Conservation (phyloP, 2,329 filamentous ascomycete genomes). For the Allantophomopsis cytisporea region DNA sequence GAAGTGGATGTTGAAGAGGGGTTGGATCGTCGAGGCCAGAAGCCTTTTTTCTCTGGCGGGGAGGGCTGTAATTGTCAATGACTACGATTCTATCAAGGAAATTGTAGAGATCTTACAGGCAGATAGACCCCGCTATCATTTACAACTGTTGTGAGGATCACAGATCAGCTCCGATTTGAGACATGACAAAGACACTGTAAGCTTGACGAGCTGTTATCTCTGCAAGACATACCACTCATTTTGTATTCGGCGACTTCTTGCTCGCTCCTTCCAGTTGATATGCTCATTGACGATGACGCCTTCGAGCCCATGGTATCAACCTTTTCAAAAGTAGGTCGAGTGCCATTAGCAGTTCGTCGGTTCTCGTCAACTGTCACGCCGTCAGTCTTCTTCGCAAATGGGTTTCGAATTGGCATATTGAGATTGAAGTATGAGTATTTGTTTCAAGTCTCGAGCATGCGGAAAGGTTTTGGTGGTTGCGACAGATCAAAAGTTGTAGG, state of each 20-base stretch:
- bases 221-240: constrained; percentile 52
- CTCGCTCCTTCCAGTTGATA: constrained; percentile 40
- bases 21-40: constrained; percentile 50
- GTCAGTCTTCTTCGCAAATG: constrained; percentile 48
- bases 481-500: too few species aligned
- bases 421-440: not conserved
- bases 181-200: constrained; percentile 4
- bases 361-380: constrained; percentile 33
- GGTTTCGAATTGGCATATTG: constrained; percentile 59
- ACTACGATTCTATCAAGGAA: constrained; percentile 1
- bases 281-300: constrained; percentile 46
- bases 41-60: constrained; percentile 68
- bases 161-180: constrained; percentile 6
- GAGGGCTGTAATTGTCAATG: constrained; percentile 50
- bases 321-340: constrained; percentile 41
- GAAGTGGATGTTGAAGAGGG: constrained; percentile 39
- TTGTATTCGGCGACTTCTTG: constrained; percentile 62
- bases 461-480: too few species aligned
- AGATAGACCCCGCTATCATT: constrained; percentile 93
- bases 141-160: constrained; percentile 51
- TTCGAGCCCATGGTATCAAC: constrained; percentile 50
- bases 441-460: too few species aligned
- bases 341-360: constrained; percentile 28
- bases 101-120: constrained; percentile 46
- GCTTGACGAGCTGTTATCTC: constrained; percentile 4